Percentiles rank a stretch among this genome's conserved stretches.
These are phyloP conservation scores for Anthracocystis setariae DNA, from an alignment of 1,284 basidiomycete genomes.

Conservation along the genomic window DNA sequence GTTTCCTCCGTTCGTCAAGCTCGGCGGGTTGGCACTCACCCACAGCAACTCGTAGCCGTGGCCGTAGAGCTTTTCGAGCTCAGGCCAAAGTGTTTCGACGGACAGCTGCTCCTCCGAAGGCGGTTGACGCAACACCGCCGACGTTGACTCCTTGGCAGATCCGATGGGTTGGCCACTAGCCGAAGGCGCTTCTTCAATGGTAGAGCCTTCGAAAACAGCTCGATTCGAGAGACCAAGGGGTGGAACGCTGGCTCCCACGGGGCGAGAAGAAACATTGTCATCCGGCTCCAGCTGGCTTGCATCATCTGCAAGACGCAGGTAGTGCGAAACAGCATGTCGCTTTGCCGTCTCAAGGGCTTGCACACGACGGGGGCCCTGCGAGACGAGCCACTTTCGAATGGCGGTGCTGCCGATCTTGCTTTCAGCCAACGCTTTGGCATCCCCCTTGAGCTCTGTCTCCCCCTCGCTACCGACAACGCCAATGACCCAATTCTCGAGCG, in stretches of 20 bases:
- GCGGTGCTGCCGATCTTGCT: slow-evolving; percentile 65
- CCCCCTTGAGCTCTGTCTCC: slow-evolving; percentile 55
- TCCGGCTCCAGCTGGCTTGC: background rate
- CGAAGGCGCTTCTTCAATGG: slow-evolving; percentile 32
- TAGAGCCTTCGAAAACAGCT: slow-evolving; percentile 50
- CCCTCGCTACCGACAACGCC: slow-evolving; percentile 58
- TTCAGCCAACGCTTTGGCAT: slow-evolving; percentile 54
- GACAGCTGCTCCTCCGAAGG: slow-evolving; percentile 76
- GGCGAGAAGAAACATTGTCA: slow-evolving; percentile 22
- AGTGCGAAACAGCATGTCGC: slow-evolving; percentile 13
- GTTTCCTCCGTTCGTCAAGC: slow-evolving; percentile 20
- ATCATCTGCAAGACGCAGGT: slow-evolving; percentile 17
- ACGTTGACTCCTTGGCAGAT: slow-evolving; percentile 34
- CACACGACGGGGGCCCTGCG: slow-evolving; percentile 25
- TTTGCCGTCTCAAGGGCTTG: slow-evolving; percentile 35
- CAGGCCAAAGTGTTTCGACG: slow-evolving; percentile 91
- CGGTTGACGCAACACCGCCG: slow-evolving; percentile 56
- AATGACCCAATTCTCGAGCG: slow-evolving; percentile 56
- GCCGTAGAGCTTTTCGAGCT: slow-evolving; percentile 94
- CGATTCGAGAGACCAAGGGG: slow-evolving; percentile 65
- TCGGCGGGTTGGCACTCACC: slow-evolving; percentile 37
- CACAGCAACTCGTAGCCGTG: slow-evolving; percentile 90
- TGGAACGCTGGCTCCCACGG: slow-evolving; percentile 60
- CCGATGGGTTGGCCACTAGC: slow-evolving; percentile 52
- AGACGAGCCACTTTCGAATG: slow-evolving; percentile 59